Conservation (phyloP, 2,329 filamentous ascomycete genomes). For the Trematosphaeria pertusa region DNA sequence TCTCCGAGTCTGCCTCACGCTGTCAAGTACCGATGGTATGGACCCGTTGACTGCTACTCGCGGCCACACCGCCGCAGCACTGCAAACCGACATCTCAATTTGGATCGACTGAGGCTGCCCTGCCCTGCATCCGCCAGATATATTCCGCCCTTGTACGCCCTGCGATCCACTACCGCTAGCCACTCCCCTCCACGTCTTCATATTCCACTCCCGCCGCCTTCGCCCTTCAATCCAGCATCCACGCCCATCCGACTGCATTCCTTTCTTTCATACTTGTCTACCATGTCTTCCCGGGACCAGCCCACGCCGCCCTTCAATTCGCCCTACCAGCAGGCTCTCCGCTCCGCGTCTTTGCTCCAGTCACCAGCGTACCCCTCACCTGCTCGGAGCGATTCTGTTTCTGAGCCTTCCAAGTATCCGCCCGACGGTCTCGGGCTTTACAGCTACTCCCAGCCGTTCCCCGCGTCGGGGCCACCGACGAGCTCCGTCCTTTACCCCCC, state of each 20-base stretch:
- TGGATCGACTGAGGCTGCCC: slow-evolving; percentile 29
- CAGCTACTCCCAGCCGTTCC: slow-evolving; percentile 33
- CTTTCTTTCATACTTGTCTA: slow-evolving; percentile 20
- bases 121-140: slow-evolving; percentile 34
- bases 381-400: slow-evolving; percentile 30
- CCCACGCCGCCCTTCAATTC: slow-evolving; percentile 45
- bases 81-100: slow-evolving; percentile 31
- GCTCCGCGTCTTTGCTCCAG: slow-evolving; percentile 32
- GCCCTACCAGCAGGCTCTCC: slow-evolving; percentile 42
- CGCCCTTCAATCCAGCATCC: slow-evolving; percentile 13
- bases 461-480: slow-evolving; percentile 15
- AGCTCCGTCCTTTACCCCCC: slow-evolving; percentile 35
- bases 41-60: slow-evolving; percentile 28
- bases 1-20: slow-evolving; percentile 48
- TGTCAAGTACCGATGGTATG: slow-evolving; percentile 38
- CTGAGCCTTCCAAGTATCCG: slow-evolving; percentile 32
- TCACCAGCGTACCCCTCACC: slow-evolving; percentile 46
- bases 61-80: slow-evolving; percentile 44
- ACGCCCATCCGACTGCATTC: slow-evolving; percentile 8
- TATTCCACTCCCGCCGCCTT: slow-evolving; percentile 14
- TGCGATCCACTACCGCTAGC: slow-evolving; percentile 19
- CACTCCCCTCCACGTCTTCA: slow-evolving; percentile 18
- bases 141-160: slow-evolving; percentile 38
- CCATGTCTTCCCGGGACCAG: slow-evolving; percentile 38
- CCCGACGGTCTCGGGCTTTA: slow-evolving; percentile 44